Percentiles rank a stretch among this genome's conserved stretches.
phyloP scores from a whole-genome alignment of 2,329 filamentous ascomycete genomes.

The Aspergillus neotritici region DNA sequence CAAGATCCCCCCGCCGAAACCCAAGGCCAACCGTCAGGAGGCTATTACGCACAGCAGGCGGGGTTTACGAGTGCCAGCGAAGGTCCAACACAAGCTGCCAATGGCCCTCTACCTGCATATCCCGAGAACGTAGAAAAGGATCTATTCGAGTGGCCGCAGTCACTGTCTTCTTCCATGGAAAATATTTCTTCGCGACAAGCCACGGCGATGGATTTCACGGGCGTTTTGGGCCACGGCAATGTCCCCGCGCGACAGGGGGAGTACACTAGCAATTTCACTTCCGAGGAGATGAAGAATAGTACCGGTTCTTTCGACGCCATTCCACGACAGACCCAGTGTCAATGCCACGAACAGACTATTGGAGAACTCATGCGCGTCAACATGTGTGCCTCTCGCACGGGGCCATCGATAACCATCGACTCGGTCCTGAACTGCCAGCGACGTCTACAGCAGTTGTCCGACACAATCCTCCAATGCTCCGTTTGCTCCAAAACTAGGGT shows the following conservation, averaged over 20 bases:
- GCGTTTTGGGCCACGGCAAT: too few relatives aligned
- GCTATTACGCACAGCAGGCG: too few relatives aligned
- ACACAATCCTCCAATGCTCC: slow-evolving; percentile 26
- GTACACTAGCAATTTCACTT: slow-evolving; percentile 3
- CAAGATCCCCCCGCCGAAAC: background rate
- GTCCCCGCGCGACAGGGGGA: background rate
- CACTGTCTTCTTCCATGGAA: background rate
- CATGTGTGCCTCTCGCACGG: slow-evolving; percentile 11
- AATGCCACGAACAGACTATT: slow-evolving; percentile 20
- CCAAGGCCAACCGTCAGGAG: too few relatives aligned
- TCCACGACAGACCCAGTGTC: slow-evolving; percentile 13
- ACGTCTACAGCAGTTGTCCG: slow-evolving; percentile 23
- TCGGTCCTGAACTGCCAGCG: slow-evolving; percentile 23
- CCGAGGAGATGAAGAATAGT: background rate
- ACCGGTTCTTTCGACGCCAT: background rate
- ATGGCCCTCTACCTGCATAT: background rate
- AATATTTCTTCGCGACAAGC: too few relatives aligned
- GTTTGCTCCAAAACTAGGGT: slow-evolving; percentile 20
- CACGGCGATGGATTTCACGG: too few relatives aligned
- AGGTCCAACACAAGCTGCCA: too few relatives aligned
- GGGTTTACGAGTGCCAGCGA: too few relatives aligned
- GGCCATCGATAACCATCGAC: slow-evolving; percentile 21
- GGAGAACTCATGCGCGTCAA: slow-evolving; percentile 21
- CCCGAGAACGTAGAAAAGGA: slow-evolving; percentile 8
- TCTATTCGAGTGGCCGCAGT: slow-evolving; percentile 5